phyloP scores from a whole-genome alignment of 768 basidiomycete genomes.

The Auriscalpium vulgare region DNA sequence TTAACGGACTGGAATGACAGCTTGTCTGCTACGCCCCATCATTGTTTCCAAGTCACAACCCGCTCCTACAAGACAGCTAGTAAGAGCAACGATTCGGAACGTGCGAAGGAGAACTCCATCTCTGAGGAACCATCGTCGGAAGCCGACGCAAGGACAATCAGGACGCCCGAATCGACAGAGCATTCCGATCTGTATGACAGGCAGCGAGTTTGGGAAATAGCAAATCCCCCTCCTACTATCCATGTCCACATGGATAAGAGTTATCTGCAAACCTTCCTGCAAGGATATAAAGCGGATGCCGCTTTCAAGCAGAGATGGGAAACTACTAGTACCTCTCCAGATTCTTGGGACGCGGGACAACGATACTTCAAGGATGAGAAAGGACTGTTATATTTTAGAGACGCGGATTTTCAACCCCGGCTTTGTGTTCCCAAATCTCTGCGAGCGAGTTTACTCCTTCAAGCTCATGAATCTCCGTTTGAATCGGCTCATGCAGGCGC shows the following conservation, averaged over 20 bases:
- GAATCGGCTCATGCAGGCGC: conserved; percentile 7
- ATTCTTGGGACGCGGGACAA: neutral
- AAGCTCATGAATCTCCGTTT: conserved; percentile 4
- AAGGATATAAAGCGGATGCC: neutral
- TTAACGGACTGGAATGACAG: too few species aligned
- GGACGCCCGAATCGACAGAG: too few species aligned
- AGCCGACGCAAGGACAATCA: too few species aligned
- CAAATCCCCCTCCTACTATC: neutral
- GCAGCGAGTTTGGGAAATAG: neutral
- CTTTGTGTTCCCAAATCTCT: conserved; percentile 8
- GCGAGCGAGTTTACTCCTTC: neutral
- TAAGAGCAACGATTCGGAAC: too few species aligned
- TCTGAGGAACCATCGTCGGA: too few species aligned
- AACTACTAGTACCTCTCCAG: neutral
- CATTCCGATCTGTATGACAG: too few species aligned
- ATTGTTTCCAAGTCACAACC: too few species aligned
- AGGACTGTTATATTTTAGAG: conserved; percentile 13
- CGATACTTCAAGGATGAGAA: conserved; percentile 10
- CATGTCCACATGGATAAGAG: neutral
- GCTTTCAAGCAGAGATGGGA: neutral
- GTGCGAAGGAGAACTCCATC: too few species aligned
- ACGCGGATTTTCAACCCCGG: conserved; percentile 11
- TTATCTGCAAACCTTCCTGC: neutral
- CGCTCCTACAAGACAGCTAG: too few species aligned
- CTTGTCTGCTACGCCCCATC: too few species aligned